Conservation (phyloP, 148 eudicot species). For the Vaccinium darrowii region DNA sequence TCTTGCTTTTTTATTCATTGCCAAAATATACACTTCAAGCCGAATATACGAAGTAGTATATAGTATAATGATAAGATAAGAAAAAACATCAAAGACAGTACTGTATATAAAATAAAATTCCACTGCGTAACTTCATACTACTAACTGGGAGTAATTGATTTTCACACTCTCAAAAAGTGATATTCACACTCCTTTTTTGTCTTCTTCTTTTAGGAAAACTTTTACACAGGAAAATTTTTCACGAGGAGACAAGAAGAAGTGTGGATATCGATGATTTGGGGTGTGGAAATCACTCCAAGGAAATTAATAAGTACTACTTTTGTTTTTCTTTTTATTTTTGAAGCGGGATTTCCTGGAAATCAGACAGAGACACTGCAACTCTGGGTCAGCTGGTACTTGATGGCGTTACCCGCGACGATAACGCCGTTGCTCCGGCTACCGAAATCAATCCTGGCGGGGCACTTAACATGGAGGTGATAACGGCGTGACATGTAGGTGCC, state of each 20-base stretch:
- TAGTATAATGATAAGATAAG: not conserved
- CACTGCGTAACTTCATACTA: too few relatives aligned
- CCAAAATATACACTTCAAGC: not conserved
- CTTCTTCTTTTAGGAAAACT: too few relatives aligned
- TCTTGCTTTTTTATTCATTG: not conserved
- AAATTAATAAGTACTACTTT: too few relatives aligned
- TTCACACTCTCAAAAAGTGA: too few relatives aligned
- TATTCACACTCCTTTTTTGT: too few relatives aligned
- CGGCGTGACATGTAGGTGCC: constrained; percentile 42
- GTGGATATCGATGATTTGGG: too few relatives aligned
- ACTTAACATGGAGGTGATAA: constrained; percentile 55
- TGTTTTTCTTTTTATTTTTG: too few relatives aligned
- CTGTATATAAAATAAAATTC: too few relatives aligned
- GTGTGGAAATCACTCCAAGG: too few relatives aligned
- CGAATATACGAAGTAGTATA: not conserved
- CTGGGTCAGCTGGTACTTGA: constrained; percentile 65
- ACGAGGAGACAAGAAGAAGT: too few relatives aligned
- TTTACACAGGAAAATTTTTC: too few relatives aligned
- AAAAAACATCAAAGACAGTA: not conserved
- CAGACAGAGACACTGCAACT: constrained; percentile 58
- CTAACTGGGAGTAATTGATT: too few relatives aligned
- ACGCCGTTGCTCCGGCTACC: constrained; percentile 39
- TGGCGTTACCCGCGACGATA: constrained; percentile 31
- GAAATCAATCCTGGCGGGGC: constrained; percentile 53
- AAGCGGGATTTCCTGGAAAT: not conserved